A percentile compares a stretch with the other conserved stretches of the same genome.
phyloP scores from a whole-genome alignment of 768 basidiomycete species.

The Saitozyma sp. region DNA sequence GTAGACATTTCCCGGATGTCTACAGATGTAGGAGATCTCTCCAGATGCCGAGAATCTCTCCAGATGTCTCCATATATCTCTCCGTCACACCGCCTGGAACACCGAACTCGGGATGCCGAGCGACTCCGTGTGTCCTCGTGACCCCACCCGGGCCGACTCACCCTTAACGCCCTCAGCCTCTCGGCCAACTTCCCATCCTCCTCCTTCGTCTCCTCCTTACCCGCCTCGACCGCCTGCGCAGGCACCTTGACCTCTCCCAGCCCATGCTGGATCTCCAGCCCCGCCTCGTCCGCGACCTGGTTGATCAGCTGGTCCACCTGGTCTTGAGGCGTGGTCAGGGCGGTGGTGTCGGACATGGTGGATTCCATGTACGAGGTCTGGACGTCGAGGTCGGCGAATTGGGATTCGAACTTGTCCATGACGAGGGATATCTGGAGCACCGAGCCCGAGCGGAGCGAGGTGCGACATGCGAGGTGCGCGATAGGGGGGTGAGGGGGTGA shows the following conservation, averaged over 20 bases:
- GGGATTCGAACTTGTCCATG: conserved; percentile 98
- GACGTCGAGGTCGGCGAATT: conserved; percentile 95
- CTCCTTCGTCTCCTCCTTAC: conserved; percentile 25
- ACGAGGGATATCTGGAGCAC: conserved; percentile 79
- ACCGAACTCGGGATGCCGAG: too few species aligned
- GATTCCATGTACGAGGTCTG: conserved; percentile 98
- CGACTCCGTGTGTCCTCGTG: too few species aligned
- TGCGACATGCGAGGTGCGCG: background rate
- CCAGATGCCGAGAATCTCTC: too few species aligned
- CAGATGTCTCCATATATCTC: too few species aligned
- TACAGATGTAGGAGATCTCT: too few species aligned
- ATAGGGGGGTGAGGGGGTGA: background rate
- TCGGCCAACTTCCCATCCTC: conserved; percentile 65
- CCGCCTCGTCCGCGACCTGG: conserved; percentile 86
- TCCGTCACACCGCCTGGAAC: too few species aligned
- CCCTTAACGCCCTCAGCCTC: conserved; percentile 73
- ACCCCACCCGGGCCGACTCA: too few species aligned
- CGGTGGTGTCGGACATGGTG: conserved; percentile 89
- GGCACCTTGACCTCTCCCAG: conserved; percentile 64
- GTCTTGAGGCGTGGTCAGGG: conserved; percentile 91
- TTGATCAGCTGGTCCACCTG: conserved; percentile 89
- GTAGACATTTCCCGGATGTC: too few species aligned
- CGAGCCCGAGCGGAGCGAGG: background rate
- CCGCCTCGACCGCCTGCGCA: conserved; percentile 64
- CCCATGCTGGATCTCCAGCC: conserved; percentile 91